Base-by-base conservation (phyloP, 176 grass and related monocot species). In the Bothriochloa decipiens region DNA sequence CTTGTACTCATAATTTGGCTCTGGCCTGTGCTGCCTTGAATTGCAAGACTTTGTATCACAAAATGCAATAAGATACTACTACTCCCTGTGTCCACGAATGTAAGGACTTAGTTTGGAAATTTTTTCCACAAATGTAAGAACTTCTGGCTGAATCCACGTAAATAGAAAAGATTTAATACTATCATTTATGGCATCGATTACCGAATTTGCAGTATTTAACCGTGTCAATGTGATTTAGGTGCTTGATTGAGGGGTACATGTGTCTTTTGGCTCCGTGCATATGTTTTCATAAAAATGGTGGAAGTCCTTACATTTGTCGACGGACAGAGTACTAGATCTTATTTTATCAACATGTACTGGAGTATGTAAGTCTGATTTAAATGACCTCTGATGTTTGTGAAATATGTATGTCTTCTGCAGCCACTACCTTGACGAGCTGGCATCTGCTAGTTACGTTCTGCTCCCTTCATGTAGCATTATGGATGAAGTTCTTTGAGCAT, bases 401-500 rank as follows among this genome's bases (percentile, higher is more conserved):
- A 65, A 75, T 72, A 37, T 82, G 58, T 7, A 70, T 83, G n/a
- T 84, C 49, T 93, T 84, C 65, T 58, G 76, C 93, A 99, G 97
- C 97, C 74, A 99, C 97, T 87, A 99, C 93, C 82, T 91, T 99
- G 93, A 99, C 93, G 43, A 99, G 97, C 63, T 99, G 97, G 97
- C 97, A 99, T 94, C 93, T 99, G 37, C 84, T 99, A 65, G 97
- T 99, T 69, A 99, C 97, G 13, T 99, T 99, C 81, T 99, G 93
- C 83, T 99, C 97, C 43, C 94, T 99, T 76, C 93, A 99, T 74
- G 91, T 96, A 35, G 93, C 97, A 66, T 81, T 99, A 45, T 96
- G 90, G 88, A 90, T 94, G 88, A 99, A 99, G 82, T 72, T 96
- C 28, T 99, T 99, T 3, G 97, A 99, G 88, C 97, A 99, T 64